Conservation (phyloP, 306 rosid genomes). For the Lathyrus tuberosus region DNA sequence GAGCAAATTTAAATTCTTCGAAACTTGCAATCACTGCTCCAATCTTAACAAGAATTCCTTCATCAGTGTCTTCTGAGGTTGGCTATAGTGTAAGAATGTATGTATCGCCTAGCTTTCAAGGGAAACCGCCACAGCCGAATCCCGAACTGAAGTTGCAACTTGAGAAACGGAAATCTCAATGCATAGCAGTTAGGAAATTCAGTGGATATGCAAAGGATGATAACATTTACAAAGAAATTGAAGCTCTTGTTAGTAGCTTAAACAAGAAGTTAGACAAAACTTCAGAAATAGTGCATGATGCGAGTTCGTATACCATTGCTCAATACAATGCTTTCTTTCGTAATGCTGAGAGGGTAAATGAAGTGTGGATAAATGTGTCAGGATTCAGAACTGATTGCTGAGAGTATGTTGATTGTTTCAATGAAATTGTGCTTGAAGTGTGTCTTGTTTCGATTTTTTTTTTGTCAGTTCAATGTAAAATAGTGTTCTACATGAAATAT, state of each 20-base stretch:
- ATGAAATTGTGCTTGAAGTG: slow-evolving; percentile 6
- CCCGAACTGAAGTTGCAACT: slow-evolving; percentile 56
- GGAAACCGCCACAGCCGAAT: slow-evolving; percentile 58
- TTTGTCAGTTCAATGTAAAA: too few relatives aligned
- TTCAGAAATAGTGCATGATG: slow-evolving; percentile 38
- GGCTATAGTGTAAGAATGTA: slow-evolving; percentile 52
- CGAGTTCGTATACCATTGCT: slow-evolving; percentile 57
- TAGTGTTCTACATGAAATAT: too few relatives aligned
- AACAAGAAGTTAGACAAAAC: slow-evolving; percentile 36
- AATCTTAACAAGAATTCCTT: slow-evolving; percentile 53
- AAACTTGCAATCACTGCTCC: slow-evolving; percentile 62
- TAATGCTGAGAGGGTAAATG: slow-evolving; percentile 57
- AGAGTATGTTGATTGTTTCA: slow-evolving; percentile 22
- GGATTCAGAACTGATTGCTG: slow-evolving; percentile 41
- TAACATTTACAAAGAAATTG: slow-evolving; percentile 49
- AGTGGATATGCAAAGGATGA: slow-evolving; percentile 72
- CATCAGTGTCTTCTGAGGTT: slow-evolving; percentile 40
- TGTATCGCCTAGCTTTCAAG: slow-evolving; percentile 42
- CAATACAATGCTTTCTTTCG: slow-evolving; percentile 61
- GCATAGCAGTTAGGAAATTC: slow-evolving; percentile 70
- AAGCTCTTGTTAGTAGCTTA: slow-evolving; percentile 54
- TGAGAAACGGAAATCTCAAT: slow-evolving; percentile 58
- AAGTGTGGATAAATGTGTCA: slow-evolving; percentile 67
- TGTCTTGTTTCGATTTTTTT: slow-evolving; percentile 10
- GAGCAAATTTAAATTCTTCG: slow-evolving; percentile 58